Conservation (phyloP, 176 grass and related monocot species). For the Puccinellia tenuiflora region DNA sequence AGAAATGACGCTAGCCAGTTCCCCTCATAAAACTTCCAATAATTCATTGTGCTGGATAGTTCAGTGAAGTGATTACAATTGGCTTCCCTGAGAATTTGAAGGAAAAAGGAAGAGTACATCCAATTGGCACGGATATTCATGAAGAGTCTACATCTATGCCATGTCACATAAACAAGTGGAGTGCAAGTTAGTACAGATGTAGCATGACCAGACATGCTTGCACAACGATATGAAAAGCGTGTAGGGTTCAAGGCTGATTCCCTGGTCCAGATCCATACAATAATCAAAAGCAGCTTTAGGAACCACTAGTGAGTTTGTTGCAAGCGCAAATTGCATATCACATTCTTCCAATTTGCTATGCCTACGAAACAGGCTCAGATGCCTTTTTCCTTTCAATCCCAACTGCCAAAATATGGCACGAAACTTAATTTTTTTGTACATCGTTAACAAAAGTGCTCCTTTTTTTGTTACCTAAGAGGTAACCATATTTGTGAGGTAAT, state of each 20-base stretch:
- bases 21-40: background rate
- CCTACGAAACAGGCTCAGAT: background rate
- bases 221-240: background rate
- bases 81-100: background rate
- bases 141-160: background rate
- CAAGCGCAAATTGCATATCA: conserved; percentile 5
- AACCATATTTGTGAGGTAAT: background rate
- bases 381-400: background rate
- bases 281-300: conserved; percentile 22
- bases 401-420: background rate
- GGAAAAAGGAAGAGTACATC: background rate
- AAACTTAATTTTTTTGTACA: background rate
- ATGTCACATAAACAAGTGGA: conserved; percentile 2
- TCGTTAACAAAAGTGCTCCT: background rate
- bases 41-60: background rate
- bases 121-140: background rate
- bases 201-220: background rate
- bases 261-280: background rate
- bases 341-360: conserved; percentile 10
- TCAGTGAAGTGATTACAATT: background rate
- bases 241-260: conserved; percentile 6
- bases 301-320: conserved; percentile 3
- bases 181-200: background rate
- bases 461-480: background rate
- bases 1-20: background rate